phyloP scores from a whole-genome alignment of 805 yeast species.

The Cyberlindnera veronae region DNA sequence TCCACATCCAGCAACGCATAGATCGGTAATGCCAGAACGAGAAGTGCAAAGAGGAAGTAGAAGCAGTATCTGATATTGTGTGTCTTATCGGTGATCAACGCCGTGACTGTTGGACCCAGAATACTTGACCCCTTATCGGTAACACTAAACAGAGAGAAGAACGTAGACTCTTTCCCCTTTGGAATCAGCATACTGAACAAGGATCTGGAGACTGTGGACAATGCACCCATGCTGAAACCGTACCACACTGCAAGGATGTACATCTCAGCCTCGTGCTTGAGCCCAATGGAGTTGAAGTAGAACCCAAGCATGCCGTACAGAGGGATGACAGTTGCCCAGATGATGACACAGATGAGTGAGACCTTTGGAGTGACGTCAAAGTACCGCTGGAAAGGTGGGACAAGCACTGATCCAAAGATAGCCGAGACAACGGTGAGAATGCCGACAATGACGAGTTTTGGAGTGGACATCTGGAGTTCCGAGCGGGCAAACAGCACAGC shows the following conservation, averaged over 20 bases:
- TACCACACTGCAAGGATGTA: constrained; percentile 68
- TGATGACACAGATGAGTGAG: constrained; percentile 48
- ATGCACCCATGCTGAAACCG: constrained; percentile 71
- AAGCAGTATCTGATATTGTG: constrained; percentile 74
- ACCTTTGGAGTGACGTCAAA: constrained; percentile 43
- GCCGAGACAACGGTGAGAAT: constrained; percentile 65
- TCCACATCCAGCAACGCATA: constrained; percentile 52
- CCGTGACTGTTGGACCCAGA: constrained; percentile 71
- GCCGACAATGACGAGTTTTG: constrained; percentile 62
- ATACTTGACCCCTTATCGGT: constrained; percentile 81
- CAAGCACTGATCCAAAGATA: constrained; percentile 57
- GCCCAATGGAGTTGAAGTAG: constrained; percentile 49
- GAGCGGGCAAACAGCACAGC: constrained; percentile 75
- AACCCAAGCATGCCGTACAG: constrained; percentile 70
- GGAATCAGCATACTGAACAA: constrained; percentile 69
- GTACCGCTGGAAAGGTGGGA: constrained; percentile 42
- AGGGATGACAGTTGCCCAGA: constrained; percentile 67
- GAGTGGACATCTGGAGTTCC: constrained; percentile 64
- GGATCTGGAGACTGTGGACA: constrained; percentile 66
- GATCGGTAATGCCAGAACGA: constrained; percentile 56
- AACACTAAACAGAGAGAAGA: constrained; percentile 70
- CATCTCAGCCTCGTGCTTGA: constrained; percentile 65
- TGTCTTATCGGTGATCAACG: constrained; percentile 64
- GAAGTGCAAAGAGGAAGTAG: constrained; percentile 52
- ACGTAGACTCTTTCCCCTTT: constrained; percentile 68